These are phyloP conservation scores for Arctium minus DNA, from an alignment of 129 eudicot species.

Conservation along the genomic window DNA sequence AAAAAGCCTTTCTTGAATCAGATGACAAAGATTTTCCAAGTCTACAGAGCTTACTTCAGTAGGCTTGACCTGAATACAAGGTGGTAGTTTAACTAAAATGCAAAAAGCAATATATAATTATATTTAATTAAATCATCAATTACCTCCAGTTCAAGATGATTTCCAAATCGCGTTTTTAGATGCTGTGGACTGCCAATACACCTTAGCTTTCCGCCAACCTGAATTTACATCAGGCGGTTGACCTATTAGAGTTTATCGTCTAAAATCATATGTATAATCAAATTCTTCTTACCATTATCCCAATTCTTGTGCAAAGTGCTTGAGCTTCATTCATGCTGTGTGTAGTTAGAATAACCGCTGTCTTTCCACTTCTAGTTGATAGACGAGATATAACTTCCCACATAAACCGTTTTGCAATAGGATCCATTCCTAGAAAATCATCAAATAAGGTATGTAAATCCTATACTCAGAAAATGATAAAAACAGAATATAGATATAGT, in stretches of 20 bases:
- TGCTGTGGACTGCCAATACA: conserved; percentile 99
- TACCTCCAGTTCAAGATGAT: conserved; percentile 97
- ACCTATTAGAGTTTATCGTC: neutral
- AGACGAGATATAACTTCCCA: conserved; percentile 97
- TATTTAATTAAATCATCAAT: neutral
- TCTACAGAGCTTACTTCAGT: conserved; percentile 72
- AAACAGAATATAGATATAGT: neutral
- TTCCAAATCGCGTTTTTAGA: conserved; percentile 90
- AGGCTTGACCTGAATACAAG: conserved; percentile 63
- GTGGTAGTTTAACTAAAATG: conserved; percentile 1
- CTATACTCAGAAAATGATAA: neutral
- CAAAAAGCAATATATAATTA: neutral
- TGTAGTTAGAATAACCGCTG: conserved; percentile 91
- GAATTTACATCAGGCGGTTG: conserved; percentile 1
- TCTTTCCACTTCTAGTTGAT: conserved; percentile 95
- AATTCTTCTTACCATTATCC: conserved; percentile 70
- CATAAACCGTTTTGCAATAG: conserved; percentile 97
- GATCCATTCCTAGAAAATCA: conserved; percentile 82
- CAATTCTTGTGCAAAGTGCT: conserved; percentile 95
- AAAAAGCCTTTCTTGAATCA: conserved; percentile 74
- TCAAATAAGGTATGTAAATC: conserved; percentile 4
- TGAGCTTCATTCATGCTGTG: conserved; percentile 99
- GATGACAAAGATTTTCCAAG: conserved; percentile 60
- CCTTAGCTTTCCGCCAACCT: conserved; percentile 92
- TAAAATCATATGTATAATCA: neutral